Evolutionary conservation across 495 filamentous ascomycete species (phyloP), one percentile per base, ranked within the genome.

Genomic region (Glutinoglossum americanum): DNA sequence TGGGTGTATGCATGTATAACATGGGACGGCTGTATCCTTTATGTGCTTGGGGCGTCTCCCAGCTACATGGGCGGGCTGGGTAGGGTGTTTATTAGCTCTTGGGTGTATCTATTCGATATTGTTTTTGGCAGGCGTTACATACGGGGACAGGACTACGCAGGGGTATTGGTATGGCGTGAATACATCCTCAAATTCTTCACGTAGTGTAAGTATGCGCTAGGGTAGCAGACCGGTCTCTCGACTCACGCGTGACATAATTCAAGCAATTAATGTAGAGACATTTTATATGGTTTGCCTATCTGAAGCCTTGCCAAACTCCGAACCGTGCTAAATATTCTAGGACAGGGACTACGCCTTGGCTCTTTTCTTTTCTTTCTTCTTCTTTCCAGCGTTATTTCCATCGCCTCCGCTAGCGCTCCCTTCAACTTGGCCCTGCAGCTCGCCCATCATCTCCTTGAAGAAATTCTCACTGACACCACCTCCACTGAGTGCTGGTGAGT

Each of bases 401-500:
- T 65, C 57, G 33, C 61, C 54, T 55, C 62, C 56, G 21, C 57
- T 70, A 48, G 71, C 70, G 0, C 70, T 72, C 53, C 73, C 75
- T 0, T 70, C 75, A 19, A 73, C 74, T 63, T 74, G 66, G 75
- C 72, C 58, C 64, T 79, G 75, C 88, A 96, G 93, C 72, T 93
- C 88, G 47, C 78, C 80, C 90, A 98, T 95, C 73, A 96, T 94
- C 60, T 98, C 89, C 74, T 92, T 89, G 62, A 98, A 80, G 27
- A 94, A 84, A 63, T 98, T 94, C 66, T 98, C 92, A 60, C 84
- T 93, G 8, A 98, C 88, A 25, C 92, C 92, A 25, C 93, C 90
- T 1, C 92, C 92, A 54, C 83, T 93, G 69, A 97, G 75, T 13
- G 88, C 92, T 0, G 90, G 80, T 25, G 80, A 85, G 62, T 95